phyloP scores from a whole-genome alignment of 2,329 filamentous ascomycete species.

The Claviceps arundinis region DNA sequence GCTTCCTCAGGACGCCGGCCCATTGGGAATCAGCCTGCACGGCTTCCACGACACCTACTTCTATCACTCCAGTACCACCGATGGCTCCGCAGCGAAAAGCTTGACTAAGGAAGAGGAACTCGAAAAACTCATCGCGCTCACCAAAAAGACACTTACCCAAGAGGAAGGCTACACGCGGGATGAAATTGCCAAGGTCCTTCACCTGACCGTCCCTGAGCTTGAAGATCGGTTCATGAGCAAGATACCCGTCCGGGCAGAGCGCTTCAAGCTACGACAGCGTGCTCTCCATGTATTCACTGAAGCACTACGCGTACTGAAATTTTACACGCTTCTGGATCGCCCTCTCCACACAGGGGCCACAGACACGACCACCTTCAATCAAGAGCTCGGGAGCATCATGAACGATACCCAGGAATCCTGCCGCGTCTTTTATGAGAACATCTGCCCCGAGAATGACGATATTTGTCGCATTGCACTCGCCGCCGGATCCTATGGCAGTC shows the following conservation, averaged over 20 bases:
- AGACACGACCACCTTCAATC: constrained; percentile 48
- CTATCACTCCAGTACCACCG: constrained; percentile 26
- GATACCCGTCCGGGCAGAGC: constrained; percentile 78
- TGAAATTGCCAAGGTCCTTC: constrained; percentile 64
- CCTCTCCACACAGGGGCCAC: constrained; percentile 25
- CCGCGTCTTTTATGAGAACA: constrained; percentile 79
- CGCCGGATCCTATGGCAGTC: constrained; percentile 71
- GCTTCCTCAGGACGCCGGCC: constrained; percentile 66
- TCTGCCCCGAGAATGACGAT: constrained; percentile 81
- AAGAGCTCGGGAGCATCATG: constrained; percentile 65
- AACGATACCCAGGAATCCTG: constrained; percentile 86
- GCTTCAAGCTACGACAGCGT: constrained; percentile 77
- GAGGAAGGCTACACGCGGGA: constrained; percentile 79
- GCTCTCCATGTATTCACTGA: constrained; percentile 86
- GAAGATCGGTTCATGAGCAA: constrained; percentile 69
- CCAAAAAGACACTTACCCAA: constrained; percentile 57
- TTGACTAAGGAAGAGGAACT: constrained; percentile 52
- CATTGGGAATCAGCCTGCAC: constrained; percentile 68
- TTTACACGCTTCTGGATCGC: constrained; percentile 62
- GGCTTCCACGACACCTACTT: constrained; percentile 83
- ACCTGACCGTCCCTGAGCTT: constrained; percentile 55
- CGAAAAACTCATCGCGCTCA: constrained; percentile 54
- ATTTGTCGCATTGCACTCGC: constrained; percentile 67
- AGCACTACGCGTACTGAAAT: constrained; percentile 71
- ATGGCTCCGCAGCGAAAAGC: constrained; percentile 28